Conservation (phyloP, 73 alveolate species). For the Blepharisma stoltei region DNA sequence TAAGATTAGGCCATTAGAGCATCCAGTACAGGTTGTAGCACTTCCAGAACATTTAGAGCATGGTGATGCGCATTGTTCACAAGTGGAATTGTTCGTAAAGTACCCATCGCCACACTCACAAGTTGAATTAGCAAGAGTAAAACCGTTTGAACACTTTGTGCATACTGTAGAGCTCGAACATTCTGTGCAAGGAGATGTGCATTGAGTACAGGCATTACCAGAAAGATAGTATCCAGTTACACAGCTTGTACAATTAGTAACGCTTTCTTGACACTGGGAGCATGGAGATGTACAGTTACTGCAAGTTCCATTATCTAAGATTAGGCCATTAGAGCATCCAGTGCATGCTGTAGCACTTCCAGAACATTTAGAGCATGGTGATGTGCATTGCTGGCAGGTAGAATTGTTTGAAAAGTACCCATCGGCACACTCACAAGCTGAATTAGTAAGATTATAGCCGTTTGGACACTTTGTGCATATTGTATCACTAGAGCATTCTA, state of each 20-base stretch:
- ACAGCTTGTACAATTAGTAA: not conserved
- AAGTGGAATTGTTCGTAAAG: not conserved
- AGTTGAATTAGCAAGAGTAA: no score
- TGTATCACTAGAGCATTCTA: no score
- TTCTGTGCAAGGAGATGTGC: not conserved
- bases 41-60: no score
- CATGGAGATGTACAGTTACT: slow-evolving; percentile 1
- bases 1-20: not conserved
- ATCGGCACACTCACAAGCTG: not conserved
- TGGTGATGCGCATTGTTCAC: no score
- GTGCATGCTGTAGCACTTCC: slow-evolving; percentile 10
- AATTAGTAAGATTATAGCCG: no score
- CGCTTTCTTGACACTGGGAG: not conserved
- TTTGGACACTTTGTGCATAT: no score
- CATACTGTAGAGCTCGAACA: not conserved
- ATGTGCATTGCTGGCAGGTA: not conserved
- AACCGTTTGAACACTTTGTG: no score
- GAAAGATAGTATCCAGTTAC: not conserved
- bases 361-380: slow-evolving; percentile 2
- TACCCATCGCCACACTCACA: not conserved
- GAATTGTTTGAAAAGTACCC: not conserved
- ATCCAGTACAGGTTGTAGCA: not conserved
- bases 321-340: slow-evolving; percentile 5
- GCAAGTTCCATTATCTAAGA: not conserved
- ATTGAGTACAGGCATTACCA: not conserved